Conservation (phyloP, 441 rosid genomes). For the Caryocar brasiliense region DNA sequence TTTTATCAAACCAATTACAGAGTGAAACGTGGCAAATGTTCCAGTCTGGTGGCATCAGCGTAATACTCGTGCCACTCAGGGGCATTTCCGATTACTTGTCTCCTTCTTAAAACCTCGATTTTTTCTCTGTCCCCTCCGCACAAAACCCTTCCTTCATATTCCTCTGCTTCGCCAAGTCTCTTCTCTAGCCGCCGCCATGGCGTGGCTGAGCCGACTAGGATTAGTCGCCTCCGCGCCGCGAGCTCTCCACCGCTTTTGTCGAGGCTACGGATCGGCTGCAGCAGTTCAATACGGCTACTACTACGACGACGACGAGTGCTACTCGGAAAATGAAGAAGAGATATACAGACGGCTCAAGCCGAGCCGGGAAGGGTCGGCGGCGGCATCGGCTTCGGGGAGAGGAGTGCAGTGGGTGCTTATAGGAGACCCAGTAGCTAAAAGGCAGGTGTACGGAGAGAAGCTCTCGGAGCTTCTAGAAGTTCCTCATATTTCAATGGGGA, state of each 20-base stretch:
- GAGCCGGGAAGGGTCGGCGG: constrained; percentile 19
- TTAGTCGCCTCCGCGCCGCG: constrained; percentile 15
- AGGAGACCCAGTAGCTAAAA: constrained; percentile 62
- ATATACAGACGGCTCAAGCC: constrained; percentile 8
- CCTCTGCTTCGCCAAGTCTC: not conserved
- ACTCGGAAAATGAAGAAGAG: constrained; percentile 6
- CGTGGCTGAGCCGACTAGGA: constrained; percentile 41
- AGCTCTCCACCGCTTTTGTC: not conserved
- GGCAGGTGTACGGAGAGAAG: constrained; percentile 61
- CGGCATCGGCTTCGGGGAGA: constrained; percentile 36
- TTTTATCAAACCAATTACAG: not conserved
- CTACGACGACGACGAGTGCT: constrained; percentile 30
- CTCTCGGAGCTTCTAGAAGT: constrained; percentile 72
- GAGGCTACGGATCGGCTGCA: constrained; percentile 60
- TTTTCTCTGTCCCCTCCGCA: not conserved
- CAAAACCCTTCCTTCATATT: not conserved
- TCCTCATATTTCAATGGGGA: constrained; percentile 88
- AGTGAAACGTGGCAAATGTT: not conserved
- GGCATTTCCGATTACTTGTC: constrained; percentile 3
- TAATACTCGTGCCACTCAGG: constrained; percentile 1
- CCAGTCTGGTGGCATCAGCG: constrained; percentile 11
- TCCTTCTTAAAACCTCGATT: constrained; percentile 15
- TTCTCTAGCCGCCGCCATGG: constrained; percentile 49
- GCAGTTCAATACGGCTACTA: constrained; percentile 32
- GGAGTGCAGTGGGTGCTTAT: constrained; percentile 93